These are phyloP conservation scores for Aspergillus hortae DNA, from an alignment of 2,329 filamentous ascomycete species.

Conservation along the genomic window DNA sequence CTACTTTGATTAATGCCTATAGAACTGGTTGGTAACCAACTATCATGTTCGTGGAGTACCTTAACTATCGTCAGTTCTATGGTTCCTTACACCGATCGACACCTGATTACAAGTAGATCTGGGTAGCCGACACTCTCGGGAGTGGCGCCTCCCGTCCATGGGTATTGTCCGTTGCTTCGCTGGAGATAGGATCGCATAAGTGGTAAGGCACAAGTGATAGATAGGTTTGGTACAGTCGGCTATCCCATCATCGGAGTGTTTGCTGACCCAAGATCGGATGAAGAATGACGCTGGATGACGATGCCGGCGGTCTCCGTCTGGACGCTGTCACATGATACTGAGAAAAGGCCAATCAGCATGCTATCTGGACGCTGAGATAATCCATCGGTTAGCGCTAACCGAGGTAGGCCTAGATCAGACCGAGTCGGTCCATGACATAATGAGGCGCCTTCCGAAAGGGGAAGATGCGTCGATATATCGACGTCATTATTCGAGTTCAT, in stretches of 20 bases:
- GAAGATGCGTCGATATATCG: constrained; percentile 1
- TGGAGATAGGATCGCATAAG: neutral
- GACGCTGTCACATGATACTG: neutral
- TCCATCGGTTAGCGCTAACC: neutral
- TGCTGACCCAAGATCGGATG: neutral
- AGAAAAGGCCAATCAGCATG: neutral
- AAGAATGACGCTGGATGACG: neutral
- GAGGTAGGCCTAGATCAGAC: neutral
- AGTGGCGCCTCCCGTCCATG: neutral
- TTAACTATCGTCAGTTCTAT: neutral
- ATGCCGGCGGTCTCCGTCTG: neutral
- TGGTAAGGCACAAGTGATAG: neutral
- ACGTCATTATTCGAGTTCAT: constrained; percentile 3
- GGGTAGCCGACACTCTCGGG: neutral
- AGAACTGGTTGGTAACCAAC: too few species aligned
- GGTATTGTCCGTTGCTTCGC: neutral
- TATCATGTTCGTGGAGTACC: neutral
- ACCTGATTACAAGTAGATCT: neutral
- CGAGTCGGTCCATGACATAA: constrained; percentile 4
- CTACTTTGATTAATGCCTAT: too few species aligned
- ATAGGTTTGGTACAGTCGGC: neutral
- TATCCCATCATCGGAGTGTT: too few species aligned
- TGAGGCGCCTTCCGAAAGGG: neutral
- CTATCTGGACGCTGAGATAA: neutral
- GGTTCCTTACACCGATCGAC: neutral